Base-by-base conservation (phyloP, 2,329 filamentous ascomycete species). In the Arthrobotrys sphaeroides region DNA sequence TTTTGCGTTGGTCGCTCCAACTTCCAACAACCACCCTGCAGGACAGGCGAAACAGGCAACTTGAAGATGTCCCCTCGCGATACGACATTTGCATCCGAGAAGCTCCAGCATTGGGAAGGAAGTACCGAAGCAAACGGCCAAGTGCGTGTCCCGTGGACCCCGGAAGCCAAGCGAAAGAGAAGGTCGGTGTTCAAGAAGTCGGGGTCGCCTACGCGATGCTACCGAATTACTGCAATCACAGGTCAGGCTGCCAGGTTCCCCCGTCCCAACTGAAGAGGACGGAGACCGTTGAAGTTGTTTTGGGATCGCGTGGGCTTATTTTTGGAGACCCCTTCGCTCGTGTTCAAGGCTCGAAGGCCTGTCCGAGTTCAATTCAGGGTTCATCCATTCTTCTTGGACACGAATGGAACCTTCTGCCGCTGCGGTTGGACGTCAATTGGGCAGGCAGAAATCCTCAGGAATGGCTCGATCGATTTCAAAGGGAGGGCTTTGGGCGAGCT, bases 161-260 rank as follows among this genome's bases (percentile, higher is more conserved):
- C 20, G 22, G 28, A 36, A 20, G 38, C 55, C 55, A 60, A 60
- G 55, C 55, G 33, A 60, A 60, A 9, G n/a, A 43, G 55, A 20
- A 60, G 55, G 55, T 43, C 36, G 2, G 16, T 22, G 22, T 38
- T 24, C 16, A 20, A 38, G 28, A 36, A 24, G 6, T 38, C 10
- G 2, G 31, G 31, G 28, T 38, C 20, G 31, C 31, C 22, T 36
- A 55, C 49, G 49, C 49, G 49, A 55, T 55, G 49, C 51, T 55
- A 55, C 51, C 51, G 38, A 55, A 55, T 18, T 55, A 28, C 38
- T 31, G 51, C 38, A 55, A 55, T 55, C 51, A 55, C 51, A 55
- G 24, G 51, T 55, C 28, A 55, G 51, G 28, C 51, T 55, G 31
- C 47, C n/a, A 36, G 47, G 47, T 20, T 33, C 10, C 47, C 22